Conservation (phyloP, 2,329 filamentous ascomycete genomes). For the Trichoderma sp. region DNA sequence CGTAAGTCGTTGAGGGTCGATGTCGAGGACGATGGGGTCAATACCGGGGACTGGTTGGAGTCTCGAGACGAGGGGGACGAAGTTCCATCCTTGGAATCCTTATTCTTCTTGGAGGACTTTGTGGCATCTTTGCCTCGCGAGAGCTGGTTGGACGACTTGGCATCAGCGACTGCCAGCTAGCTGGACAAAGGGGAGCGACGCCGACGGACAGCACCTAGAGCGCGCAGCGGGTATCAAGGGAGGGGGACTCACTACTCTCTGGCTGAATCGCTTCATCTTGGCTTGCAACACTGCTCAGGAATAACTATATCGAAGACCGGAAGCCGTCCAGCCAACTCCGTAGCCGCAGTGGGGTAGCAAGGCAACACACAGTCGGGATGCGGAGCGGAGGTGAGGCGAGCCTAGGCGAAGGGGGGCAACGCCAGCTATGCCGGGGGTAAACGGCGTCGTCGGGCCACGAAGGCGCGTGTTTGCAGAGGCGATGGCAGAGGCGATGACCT, state of each 20-base stretch:
- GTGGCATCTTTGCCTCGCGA: slow-evolving; percentile 84
- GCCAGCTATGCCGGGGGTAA: slow-evolving; percentile 13
- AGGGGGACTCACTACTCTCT: slow-evolving; percentile 64
- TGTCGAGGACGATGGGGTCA: slow-evolving; percentile 86
- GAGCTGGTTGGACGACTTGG: slow-evolving; percentile 59
- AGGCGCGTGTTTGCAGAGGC: slow-evolving; percentile 9
- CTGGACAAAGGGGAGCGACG: slow-evolving; percentile 25
- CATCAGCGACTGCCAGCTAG: slow-evolving; percentile 3
- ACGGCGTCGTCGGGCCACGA: slow-evolving; percentile 15
- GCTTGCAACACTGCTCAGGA: slow-evolving; percentile 29
- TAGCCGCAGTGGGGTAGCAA: slow-evolving; percentile 31
- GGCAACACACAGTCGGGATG: slow-evolving; percentile 34
- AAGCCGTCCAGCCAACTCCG: slow-evolving; percentile 24
- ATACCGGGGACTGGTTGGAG: slow-evolving; percentile 59
- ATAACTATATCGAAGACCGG: slow-evolving; percentile 19
- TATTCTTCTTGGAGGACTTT: slow-evolving; percentile 79
- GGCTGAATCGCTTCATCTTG: slow-evolving; percentile 96
- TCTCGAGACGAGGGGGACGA: slow-evolving; percentile 72
- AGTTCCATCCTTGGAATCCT: slow-evolving; percentile 73
- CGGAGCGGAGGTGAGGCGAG: slow-evolving; percentile 29
- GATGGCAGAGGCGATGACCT: background rate
- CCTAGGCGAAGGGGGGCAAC: slow-evolving; percentile 27
- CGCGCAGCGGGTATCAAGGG: slow-evolving; percentile 15
- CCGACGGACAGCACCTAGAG: slow-evolving; percentile 29
- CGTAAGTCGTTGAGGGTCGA: slow-evolving; percentile 83